A percentile compares a stretch with the other conserved stretches of the same genome.
Evolutionary conservation across 2,329 filamentous ascomycete genomes (phyloP).

Genomic region (Fusarium concolor): DNA sequence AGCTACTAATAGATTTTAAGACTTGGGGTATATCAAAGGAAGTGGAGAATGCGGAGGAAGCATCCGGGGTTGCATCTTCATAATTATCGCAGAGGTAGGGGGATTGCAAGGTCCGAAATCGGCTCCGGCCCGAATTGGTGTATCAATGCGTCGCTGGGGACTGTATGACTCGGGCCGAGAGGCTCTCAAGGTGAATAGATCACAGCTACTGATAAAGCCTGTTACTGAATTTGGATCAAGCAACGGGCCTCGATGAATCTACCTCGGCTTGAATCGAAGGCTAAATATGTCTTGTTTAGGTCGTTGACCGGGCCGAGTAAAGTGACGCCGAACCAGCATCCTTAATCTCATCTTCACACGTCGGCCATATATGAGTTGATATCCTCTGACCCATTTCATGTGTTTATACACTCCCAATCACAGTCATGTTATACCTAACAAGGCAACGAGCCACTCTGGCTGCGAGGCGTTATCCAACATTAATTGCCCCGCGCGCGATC

Average conservation of each 20-base stretch:
- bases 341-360: background rate
- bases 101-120: background rate
- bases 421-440: background rate
- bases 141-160: background rate
- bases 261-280: background rate
- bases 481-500: background rate
- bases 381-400: background rate
- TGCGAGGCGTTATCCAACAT: background rate
- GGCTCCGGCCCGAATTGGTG: background rate
- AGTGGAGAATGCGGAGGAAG: background rate
- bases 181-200: background rate
- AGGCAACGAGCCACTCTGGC: background rate
- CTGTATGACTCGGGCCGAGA: background rate
- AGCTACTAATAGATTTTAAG: background rate
- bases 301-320: background rate
- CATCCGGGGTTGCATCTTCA: background rate
- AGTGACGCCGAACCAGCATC: background rate
- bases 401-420: background rate
- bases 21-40: background rate
- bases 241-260: background rate
- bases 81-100: background rate
- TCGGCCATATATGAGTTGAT: background rate
- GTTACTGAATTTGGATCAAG: background rate
- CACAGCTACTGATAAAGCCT: background rate
- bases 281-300: background rate